Percentiles rank a stretch among this genome's conserved stretches.
phyloP scores from a whole-genome alignment of 441 rosid species.

The Erodium moschatum region DNA sequence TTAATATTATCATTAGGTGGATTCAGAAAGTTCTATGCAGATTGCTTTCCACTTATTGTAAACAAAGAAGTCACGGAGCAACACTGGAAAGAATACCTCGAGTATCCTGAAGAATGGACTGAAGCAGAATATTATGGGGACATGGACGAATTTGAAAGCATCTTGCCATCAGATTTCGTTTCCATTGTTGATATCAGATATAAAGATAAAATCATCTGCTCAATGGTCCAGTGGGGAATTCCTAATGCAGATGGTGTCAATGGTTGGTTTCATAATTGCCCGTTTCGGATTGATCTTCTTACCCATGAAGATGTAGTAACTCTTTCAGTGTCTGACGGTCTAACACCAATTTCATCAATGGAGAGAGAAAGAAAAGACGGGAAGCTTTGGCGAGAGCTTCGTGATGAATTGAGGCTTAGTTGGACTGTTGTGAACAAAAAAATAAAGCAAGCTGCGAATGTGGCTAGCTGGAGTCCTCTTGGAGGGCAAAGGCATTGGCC shows the following conservation, averaged over 20 bases:
- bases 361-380: slow-evolving; percentile 68
- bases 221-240: slow-evolving; percentile 63
- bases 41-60: slow-evolving; percentile 65
- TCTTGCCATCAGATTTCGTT: slow-evolving; percentile 51
- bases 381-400: slow-evolving; percentile 59
- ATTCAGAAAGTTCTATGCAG: slow-evolving; percentile 60
- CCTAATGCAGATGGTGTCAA: slow-evolving; percentile 39
- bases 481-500: slow-evolving; percentile 82
- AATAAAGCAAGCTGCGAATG: slow-evolving; percentile 55
- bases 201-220: slow-evolving; percentile 49
- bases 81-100: slow-evolving; percentile 41
- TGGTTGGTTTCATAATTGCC: slow-evolving; percentile 68
- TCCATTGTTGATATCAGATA: slow-evolving; percentile 56
- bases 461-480: slow-evolving; percentile 68
- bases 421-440: slow-evolving; percentile 67
- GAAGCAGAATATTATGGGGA: slow-evolving; percentile 75
- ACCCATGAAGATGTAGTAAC: slow-evolving; percentile 40
- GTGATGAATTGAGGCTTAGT: slow-evolving; percentile 55
- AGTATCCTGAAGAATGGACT: slow-evolving; percentile 58
- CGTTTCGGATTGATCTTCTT: slow-evolving; percentile 57
- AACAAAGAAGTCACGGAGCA: slow-evolving; percentile 48
- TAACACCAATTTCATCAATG: slow-evolving; percentile 51
- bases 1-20: slow-evolving; percentile 53
- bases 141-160: slow-evolving; percentile 35
- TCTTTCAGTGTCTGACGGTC: slow-evolving; percentile 55